Percentiles rank a stretch among this genome's conserved stretches.
Conservation (phyloP, 768 basidiomycete genomes). For the Lentinula aciculospora region DNA sequence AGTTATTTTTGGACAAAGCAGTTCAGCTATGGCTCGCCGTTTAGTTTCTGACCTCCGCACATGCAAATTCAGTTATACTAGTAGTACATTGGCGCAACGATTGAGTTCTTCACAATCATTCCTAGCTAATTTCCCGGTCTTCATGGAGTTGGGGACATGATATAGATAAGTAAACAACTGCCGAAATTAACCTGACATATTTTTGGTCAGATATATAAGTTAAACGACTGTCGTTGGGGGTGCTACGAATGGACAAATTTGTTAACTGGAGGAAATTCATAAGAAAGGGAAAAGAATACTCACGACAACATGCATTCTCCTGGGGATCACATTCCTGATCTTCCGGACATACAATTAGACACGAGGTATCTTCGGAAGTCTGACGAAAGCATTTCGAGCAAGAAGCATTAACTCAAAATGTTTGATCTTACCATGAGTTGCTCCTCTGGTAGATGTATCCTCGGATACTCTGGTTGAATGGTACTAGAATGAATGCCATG, state of each 20-base stretch:
- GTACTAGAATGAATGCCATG: constrained; percentile 94
- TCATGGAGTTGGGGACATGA: constrained; percentile 36
- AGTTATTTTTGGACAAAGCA: constrained; percentile 55
- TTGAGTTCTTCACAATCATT: constrained; percentile 59
- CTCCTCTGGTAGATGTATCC: constrained; percentile 36
- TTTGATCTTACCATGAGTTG: constrained; percentile 38
- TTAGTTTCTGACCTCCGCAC: constrained; percentile 58
- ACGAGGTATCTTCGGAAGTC: constrained; percentile 50
- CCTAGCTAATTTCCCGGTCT: constrained; percentile 70
- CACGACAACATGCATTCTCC: constrained; percentile 79
- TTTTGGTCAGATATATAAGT: neutral
- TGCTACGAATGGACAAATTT: constrained; percentile 24
- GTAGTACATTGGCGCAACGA: constrained; percentile 49
- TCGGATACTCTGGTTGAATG: constrained; percentile 84
- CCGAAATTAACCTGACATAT: neutral
- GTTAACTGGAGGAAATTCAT: neutral
- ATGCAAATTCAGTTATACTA: constrained; percentile 44
- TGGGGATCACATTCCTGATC: constrained; percentile 62
- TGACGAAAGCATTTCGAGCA: constrained; percentile 14
- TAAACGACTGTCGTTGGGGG: constrained; percentile 42
- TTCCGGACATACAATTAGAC: constrained; percentile 67
- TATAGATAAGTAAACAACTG: constrained; percentile 10
- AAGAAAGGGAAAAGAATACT: constrained; percentile 24
- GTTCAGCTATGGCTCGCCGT: constrained; percentile 56
- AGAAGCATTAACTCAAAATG: neutral